phyloP scores from a whole-genome alignment of 2,329 filamentous ascomycete genomes.

The Botrytis fabae region DNA sequence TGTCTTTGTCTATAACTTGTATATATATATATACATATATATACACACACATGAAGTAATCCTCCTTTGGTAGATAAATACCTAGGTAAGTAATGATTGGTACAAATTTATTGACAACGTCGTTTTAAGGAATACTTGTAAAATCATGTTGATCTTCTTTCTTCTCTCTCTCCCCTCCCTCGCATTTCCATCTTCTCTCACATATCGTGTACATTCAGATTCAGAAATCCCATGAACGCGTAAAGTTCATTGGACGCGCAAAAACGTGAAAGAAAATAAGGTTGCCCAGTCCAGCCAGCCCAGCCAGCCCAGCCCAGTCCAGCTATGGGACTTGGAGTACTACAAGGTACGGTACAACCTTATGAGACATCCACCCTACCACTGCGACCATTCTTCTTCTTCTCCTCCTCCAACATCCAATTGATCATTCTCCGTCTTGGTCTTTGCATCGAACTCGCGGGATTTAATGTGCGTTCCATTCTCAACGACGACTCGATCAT shows the following conservation, averaged over 20 bases:
- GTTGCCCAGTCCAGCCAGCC: neutral
- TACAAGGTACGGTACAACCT: constrained; percentile 1
- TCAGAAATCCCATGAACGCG: neutral
- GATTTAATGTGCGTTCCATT: neutral
- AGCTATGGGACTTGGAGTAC: neutral
- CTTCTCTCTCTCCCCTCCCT: neutral
- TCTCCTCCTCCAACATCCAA: neutral
- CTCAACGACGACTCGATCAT: neutral
- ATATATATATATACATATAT: too few species aligned
- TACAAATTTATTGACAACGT: neutral
- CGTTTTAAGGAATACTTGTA: neutral
- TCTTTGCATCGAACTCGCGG: neutral
- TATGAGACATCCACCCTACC: constrained; percentile 8
- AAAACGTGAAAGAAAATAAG: constrained; percentile 4
- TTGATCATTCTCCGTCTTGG: neutral
- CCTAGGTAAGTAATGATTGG: neutral
- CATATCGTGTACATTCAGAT: too few species aligned
- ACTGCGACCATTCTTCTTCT: neutral
- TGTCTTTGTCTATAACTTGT: neutral
- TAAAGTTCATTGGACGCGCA: neutral
- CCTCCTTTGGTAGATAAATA: neutral
- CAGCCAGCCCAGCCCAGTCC: neutral
- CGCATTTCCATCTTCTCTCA: neutral
- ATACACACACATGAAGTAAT: too few species aligned
- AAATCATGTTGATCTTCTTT: neutral